Evolutionary conservation across 805 yeast genomes (phyloP).

Genomic region (Nakazawaea siamensis): DNA sequence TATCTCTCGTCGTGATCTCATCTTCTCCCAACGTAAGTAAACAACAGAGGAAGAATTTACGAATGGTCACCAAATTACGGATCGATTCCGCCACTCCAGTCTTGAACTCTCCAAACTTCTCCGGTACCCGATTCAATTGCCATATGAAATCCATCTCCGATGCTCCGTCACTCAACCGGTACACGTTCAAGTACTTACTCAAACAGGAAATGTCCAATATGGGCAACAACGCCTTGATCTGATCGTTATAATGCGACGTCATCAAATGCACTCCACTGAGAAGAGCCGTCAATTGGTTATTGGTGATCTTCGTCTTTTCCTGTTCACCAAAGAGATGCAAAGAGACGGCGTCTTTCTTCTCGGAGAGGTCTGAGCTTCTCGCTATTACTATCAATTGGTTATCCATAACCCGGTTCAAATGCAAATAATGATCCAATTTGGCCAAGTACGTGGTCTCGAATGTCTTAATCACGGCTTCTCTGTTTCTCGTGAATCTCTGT

Average conservation of each 20-base stretch:
- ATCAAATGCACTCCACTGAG: not conserved
- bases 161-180: conserved; percentile 1
- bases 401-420: too few relatives aligned
- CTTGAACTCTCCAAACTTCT: not conserved
- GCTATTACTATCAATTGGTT: too few relatives aligned
- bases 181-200: conserved; percentile 5
- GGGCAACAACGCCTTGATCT: conserved; percentile 3
- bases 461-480: too few relatives aligned
- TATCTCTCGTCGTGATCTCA: not conserved
- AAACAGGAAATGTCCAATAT: conserved; percentile 1
- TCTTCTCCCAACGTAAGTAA: conserved; percentile 1
- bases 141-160: conserved; percentile 6
- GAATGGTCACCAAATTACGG: conserved; percentile 1
- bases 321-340: too few relatives aligned
- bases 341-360: too few relatives aligned
- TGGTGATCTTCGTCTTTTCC: too few relatives aligned
- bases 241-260: not conserved
- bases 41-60: conserved; percentile 8
- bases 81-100: not conserved
- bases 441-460: too few relatives aligned
- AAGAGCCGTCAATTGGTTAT: too few relatives aligned
- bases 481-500: too few relatives aligned
- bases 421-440: too few relatives aligned
- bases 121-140: not conserved
- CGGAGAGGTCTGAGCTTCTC: too few relatives aligned